phyloP scores from a whole-genome alignment of 176 grass and related monocot species.

The Lolium perenne region DNA sequence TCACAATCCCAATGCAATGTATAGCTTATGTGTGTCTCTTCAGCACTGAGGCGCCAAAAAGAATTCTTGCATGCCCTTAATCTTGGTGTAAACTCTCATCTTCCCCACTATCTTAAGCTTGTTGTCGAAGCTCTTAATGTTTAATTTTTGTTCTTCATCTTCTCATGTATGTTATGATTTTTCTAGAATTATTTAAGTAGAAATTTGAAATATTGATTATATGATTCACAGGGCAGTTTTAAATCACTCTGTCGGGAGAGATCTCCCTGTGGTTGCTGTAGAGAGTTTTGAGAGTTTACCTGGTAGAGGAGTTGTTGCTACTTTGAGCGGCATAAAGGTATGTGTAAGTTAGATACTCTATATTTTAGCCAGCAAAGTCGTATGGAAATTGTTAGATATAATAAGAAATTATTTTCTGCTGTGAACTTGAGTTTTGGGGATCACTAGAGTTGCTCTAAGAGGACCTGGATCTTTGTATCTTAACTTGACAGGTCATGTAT shows the following conservation, averaged over 20 bases:
- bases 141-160: not conserved
- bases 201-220: slow-evolving; percentile 43
- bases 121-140: not conserved
- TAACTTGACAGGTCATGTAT: slow-evolving; percentile 28
- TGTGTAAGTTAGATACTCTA: slow-evolving; percentile 22
- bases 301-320: slow-evolving; percentile 91
- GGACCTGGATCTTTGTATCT: slow-evolving; percentile 25
- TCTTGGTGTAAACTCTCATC: slow-evolving; percentile 12
- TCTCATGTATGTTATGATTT: not conserved
- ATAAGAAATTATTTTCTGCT: slow-evolving; percentile 30
- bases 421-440: not conserved
- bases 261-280: slow-evolving; percentile 80
- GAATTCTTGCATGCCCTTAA: not conserved
- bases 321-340: slow-evolving; percentile 86
- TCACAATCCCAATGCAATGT: not conserved
- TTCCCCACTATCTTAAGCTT: slow-evolving; percentile 8
- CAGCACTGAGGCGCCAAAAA: slow-evolving; percentile 1
- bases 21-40: not conserved
- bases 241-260: slow-evolving; percentile 83
- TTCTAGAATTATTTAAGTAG: slow-evolving; percentile 14
- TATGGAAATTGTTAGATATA: slow-evolving; percentile 15
- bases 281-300: slow-evolving; percentile 95
- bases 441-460: not conserved
- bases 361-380: slow-evolving; percentile 13
- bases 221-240: slow-evolving; percentile 94